phyloP scores from a whole-genome alignment of 306 rosid genomes.

The Vachellia collinsii region DNA sequence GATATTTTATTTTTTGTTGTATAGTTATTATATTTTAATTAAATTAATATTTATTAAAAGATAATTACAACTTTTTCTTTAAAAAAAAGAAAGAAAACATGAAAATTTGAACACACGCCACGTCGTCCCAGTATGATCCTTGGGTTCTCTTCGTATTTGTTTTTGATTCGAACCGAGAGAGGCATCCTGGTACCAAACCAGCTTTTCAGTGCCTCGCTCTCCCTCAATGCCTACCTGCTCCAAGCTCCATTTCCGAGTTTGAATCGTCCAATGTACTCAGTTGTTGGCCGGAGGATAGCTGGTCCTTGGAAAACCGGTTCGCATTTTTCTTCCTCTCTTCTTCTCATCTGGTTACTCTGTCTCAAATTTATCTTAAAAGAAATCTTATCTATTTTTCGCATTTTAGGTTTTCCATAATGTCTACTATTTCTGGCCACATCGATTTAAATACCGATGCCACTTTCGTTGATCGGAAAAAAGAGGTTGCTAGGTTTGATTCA shows the following conservation, averaged over 20 bases:
- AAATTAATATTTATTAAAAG: not conserved
- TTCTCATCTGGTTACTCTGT: not conserved
- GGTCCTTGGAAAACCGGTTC: constrained; percentile 33
- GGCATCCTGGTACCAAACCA: constrained; percentile 20
- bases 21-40: not conserved
- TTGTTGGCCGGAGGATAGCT: not conserved
- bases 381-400: not conserved
- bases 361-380: not conserved
- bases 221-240: not conserved
- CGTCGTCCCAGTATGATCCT: constrained; percentile 16
- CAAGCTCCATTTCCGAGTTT: not conserved
- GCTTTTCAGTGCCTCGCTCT: not conserved
- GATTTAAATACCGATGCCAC: constrained; percentile 57
- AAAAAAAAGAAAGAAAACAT: no score
- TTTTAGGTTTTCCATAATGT: constrained; percentile 50
- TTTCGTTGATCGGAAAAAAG: constrained; percentile 46
- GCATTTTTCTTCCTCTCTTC: not conserved
- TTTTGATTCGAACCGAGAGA: constrained; percentile 1
- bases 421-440: constrained; percentile 38
- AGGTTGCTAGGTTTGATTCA: constrained; percentile 33
- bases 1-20: no score
- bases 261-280: not conserved
- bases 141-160: not conserved
- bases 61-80: no score
- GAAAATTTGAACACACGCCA: not conserved